These are phyloP conservation scores for Onygenales sp. DNA, from an alignment of 2,329 filamentous ascomycete genomes.

Conservation along the genomic window DNA sequence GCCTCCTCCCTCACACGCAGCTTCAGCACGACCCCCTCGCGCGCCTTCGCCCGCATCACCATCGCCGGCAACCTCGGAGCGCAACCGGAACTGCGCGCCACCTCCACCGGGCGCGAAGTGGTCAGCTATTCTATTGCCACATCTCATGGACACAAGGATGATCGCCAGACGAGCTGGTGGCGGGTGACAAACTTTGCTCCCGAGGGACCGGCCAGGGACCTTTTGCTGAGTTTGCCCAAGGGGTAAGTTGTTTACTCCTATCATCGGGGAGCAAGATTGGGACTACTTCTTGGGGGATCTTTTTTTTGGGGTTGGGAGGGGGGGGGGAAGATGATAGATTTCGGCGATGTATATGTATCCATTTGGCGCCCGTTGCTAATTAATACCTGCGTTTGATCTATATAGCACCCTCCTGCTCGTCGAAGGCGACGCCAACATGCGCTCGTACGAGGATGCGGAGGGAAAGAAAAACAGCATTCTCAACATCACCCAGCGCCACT, in stretches of 20 bases:
- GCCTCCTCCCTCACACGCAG: conserved; percentile 43
- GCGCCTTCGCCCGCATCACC: conserved; percentile 67
- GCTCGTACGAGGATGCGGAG: conserved; percentile 57
- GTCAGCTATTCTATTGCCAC: conserved; percentile 70
- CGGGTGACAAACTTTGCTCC: conserved; percentile 60
- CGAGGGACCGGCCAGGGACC: conserved; percentile 61
- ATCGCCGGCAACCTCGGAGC: conserved; percentile 77
- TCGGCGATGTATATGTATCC: neutral
- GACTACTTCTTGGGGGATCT: neutral
- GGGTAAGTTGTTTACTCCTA: conserved; percentile 52
- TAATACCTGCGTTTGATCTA: neutral
- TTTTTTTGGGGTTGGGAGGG: neutral
- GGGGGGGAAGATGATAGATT: too few relatives aligned
- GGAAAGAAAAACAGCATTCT: conserved; percentile 55
- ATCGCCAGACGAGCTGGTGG: conserved; percentile 79
- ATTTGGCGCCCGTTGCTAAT: neutral
- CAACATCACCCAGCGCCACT: conserved; percentile 65
- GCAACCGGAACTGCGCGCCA: conserved; percentile 64
- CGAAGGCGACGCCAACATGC: conserved; percentile 70
- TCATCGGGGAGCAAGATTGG: too few relatives aligned
- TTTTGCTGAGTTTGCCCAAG: conserved; percentile 65
- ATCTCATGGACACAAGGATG: conserved; percentile 56
- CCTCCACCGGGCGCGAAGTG: conserved; percentile 62
- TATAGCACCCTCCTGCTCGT: conserved; percentile 66
- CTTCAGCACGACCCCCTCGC: conserved; percentile 62